Evolutionary conservation across 768 basidiomycete genomes (phyloP), one percentile per base, ranked within the genome.

Genomic region (Peribolospora baueri): DNA sequence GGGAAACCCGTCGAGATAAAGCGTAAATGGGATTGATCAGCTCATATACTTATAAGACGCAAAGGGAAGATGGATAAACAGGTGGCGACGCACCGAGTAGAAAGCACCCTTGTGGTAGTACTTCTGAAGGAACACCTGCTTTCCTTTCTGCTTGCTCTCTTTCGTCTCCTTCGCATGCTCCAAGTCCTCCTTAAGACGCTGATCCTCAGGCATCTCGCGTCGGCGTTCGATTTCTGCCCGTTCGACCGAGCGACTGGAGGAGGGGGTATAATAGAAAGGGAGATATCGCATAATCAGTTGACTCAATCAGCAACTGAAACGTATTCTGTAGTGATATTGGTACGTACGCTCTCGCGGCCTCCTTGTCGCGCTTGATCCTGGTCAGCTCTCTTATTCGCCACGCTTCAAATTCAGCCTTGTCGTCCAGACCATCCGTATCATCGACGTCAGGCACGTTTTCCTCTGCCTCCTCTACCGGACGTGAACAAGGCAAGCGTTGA

Each of bases 31-130:
- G 7, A 57, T 57, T 37, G 46, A 42, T 13, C 8, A 38, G 9
- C 10, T 39, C 11, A 4, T 3, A 43, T 42, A 25, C 25, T 25
- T 25, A 25, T 25, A 25, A 25, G 25, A 25, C 25, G 25, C 25
- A 25, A 25, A 25, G 42, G 25, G 39, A 38, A 48, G 8, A 54
- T 7, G 41, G 36, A 9, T 39, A 46, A 47, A 11, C 10, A 50
- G 41, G 3, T 3, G 46, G 25, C 25, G 8, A 64, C 74, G 41
- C 57, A 84, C 88, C 76, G 90, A 85, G 67, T 93, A 87, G 73
- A 97, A 98, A 57, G 91, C 93, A 62, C 93, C 93, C 69, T 91
- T 95, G 72, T 98, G 93, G 79, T 87, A 97, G 66, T 93, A 98
- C 69, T 93, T 97, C 67, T 97, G 88, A 59, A 97, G 68, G 69